A percentile compares a stretch with the other conserved stretches of the same genome.
These are phyloP conservation scores for Penicillium cinerascens DNA, from an alignment of 495 filamentous ascomycete species.

Conservation along the genomic window DNA sequence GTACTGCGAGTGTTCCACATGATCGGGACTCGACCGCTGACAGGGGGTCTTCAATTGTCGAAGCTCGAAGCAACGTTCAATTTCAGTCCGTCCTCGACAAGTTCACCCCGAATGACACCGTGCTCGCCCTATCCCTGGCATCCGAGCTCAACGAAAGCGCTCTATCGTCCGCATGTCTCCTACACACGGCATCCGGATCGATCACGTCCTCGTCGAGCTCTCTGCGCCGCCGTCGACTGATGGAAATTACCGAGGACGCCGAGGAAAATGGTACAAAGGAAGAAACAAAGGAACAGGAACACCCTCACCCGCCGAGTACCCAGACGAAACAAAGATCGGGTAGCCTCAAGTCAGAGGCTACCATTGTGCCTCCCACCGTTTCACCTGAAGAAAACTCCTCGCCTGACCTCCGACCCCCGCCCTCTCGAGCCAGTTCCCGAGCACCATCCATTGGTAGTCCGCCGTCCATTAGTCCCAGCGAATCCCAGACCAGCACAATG, in stretches of 20 bases:
- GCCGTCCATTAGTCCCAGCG: constrained; percentile 18
- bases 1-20: constrained; percentile 12
- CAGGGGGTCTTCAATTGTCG: neutral
- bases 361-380: constrained; percentile 29
- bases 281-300: constrained; percentile 24
- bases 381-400: constrained; percentile 19
- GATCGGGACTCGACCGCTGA: neutral
- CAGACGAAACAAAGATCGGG: constrained; percentile 30
- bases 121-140: constrained; percentile 65
- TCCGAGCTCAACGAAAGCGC: constrained; percentile 83
- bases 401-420: constrained; percentile 14
- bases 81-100: constrained; percentile 82
- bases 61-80: constrained; percentile 92
- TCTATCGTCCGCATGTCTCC: constrained; percentile 81
- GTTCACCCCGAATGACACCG: constrained; percentile 83
- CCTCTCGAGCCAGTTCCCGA: constrained; percentile 18
- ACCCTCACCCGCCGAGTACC: constrained; percentile 3
- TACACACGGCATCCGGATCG: constrained; percentile 85
- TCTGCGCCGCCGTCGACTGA: constrained; percentile 66
- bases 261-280: constrained; percentile 64
- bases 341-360: constrained; percentile 40
- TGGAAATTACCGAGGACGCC: constrained; percentile 84
- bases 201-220: constrained; percentile 84
- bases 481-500: constrained; percentile 14
- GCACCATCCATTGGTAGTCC: constrained; percentile 22